Evolutionary conservation across 345 rosid genomes (phyloP).

Genomic region (Acer campestre): DNA sequence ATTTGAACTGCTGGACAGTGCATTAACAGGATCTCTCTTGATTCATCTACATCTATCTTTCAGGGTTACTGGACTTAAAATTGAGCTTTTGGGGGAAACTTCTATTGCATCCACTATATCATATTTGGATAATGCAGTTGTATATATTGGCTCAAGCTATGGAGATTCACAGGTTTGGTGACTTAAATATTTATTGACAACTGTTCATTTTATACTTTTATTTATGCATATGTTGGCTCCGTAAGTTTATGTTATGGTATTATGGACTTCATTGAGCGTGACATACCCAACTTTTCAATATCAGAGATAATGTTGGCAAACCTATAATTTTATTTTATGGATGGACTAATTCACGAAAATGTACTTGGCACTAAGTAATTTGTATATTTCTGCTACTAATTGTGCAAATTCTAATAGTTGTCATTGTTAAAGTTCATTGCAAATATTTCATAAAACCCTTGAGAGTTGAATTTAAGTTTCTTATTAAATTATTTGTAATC

Average conservation of each 20-base stretch:
- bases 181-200: not conserved
- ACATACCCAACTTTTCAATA: not conserved
- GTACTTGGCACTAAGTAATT: no score
- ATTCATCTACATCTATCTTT: constrained; percentile 25
- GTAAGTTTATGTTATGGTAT: not conserved
- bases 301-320: not conserved
- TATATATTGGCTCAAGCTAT: constrained; percentile 88
- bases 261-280: not conserved
- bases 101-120: constrained; percentile 93
- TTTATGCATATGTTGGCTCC: not conserved
- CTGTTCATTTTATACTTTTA: not conserved
- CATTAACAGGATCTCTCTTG: constrained; percentile 12
- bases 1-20: not conserved
- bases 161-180: constrained; percentile 89
- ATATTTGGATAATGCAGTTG: constrained; percentile 86
- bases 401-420: no score
- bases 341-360: not conserved
- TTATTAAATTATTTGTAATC: no score
- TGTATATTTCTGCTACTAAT: no score
- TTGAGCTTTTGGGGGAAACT: constrained; percentile 95
- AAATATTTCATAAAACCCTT: no score
- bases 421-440: not conserved
- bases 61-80: constrained; percentile 95
- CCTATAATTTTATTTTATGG: not conserved
- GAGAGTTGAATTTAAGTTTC: no score